Evolutionary conservation across 768 basidiomycete species (phyloP), one percentile per base, ranked within the genome.

Genomic region (Termitomyces sp.): DNA sequence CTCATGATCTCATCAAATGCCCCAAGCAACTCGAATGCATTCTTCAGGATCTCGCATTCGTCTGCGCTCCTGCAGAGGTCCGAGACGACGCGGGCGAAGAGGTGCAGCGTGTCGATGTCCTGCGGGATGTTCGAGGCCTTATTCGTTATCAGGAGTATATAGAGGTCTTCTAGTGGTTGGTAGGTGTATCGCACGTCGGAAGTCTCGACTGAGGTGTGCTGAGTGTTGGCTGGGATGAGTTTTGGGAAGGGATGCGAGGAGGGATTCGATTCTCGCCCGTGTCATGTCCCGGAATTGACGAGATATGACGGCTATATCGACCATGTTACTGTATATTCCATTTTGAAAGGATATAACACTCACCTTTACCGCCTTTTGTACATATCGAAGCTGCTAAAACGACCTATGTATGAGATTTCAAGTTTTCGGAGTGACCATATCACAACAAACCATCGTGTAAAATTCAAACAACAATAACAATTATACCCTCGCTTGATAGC

Each of bases 81-180:
- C 2, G 94, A 94, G 14, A 97, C 94, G 47, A 97, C 89, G 34
- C 96, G 88, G 1, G 95, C 89, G 65, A 97, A 89, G 37, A 99
- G 88, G 64, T 95, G 93, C 0, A 99, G 81, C 0, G 96, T 99
- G 57, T 97, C 91, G 62, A 98, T 96, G 72, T 98, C 97, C 77
- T 97, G 97, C 40, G 98, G 78, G 67, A 98, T 98, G 68, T 99
- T 99, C n/a, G 92, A 94, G 7, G 93, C 92, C 72, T 97, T 98
- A 77, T 98, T 98, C 55, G 96, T 98, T 74, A 98, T 95, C 62
- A 98, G 82, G 64, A 98, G 82, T 59, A 98, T 96, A 74, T 98
- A 98, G 24, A 98, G 85, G 71, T 98, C 94, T 72, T 97, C 95
- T 47, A 98, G 82, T 0, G 94, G 94, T 68, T 97, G 95, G 73